Evolutionary conservation across 78 protist genomes (phyloP).

Genomic region (Paulinella micropora): DNA sequence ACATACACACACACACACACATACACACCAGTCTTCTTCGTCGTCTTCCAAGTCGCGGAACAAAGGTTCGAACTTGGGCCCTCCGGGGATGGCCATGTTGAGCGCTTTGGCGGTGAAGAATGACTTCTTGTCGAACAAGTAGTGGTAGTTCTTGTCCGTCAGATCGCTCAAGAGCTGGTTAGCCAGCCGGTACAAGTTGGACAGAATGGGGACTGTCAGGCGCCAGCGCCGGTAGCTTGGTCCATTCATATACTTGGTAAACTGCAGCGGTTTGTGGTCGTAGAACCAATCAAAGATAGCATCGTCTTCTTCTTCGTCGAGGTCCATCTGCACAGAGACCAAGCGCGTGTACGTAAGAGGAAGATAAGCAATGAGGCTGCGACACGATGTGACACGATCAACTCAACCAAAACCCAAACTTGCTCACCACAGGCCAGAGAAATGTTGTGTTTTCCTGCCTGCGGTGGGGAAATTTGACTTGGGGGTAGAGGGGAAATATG

Average conservation of each 20-base stretch:
- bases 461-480: no score
- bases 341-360: no score
- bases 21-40: constrained; percentile 20
- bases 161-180: constrained; percentile 75
- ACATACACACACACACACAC: background rate
- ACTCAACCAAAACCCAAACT: no score
- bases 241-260: constrained; percentile 70
- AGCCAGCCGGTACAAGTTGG: constrained; percentile 76
- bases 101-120: constrained; percentile 95
- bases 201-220: constrained; percentile 70
- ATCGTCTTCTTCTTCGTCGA: constrained; percentile 85
- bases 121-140: constrained; percentile 77
- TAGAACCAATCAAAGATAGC: constrained; percentile 90
- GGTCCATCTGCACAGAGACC: constrained; percentile 80
- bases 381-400: no score
- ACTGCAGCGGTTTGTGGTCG: constrained; percentile 72
- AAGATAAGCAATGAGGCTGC: no score
- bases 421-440: no score
- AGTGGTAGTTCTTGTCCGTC: constrained; percentile 80
- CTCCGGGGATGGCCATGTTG: constrained; percentile 96
- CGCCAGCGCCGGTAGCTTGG: constrained; percentile 71
- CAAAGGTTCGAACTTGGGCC: constrained; percentile 98
- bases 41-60: constrained; percentile 68
- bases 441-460: no score
- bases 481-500: no score